Evolutionary conservation across 2,329 filamentous ascomycete species (phyloP).

Genomic region (Trichoderma arundinaceum): DNA sequence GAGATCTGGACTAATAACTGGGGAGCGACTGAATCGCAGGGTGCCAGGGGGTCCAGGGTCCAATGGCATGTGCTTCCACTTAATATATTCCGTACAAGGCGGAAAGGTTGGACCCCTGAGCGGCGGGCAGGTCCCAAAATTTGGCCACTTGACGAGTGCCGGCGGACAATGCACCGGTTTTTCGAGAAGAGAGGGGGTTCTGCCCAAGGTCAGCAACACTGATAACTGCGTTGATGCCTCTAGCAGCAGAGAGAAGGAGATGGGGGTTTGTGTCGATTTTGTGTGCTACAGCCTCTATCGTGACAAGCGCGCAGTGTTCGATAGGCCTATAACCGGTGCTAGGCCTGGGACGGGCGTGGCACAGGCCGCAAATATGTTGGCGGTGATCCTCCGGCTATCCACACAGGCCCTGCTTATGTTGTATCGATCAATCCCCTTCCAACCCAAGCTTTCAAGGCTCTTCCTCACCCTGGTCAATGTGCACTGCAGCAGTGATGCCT

Average conservation of each 20-base stretch:
- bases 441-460: not conserved
- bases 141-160: not conserved
- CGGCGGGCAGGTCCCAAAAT: not conserved
- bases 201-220: no score
- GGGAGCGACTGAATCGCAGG: no score
- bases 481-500: no score
- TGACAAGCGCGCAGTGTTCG: no score
- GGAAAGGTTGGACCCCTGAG: conserved; percentile 17
- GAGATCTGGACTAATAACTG: conserved; percentile 10
- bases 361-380: not conserved
- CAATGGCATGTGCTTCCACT: not conserved
- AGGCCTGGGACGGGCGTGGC: no score
- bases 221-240: no score
- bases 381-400: not conserved
- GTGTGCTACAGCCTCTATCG: no score
- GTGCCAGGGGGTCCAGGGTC: conserved; percentile 1
- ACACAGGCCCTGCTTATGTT: not conserved
- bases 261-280: not conserved
- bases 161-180: not conserved
- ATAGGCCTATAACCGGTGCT: no score
- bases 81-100: conserved; percentile 17
- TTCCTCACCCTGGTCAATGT: no score
- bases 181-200: no score
- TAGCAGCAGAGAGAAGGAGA: not conserved
- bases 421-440: not conserved